Evolutionary conservation across 2,329 filamentous ascomycete genomes (phyloP).

Genomic region (Epichloe gansuensis): DNA sequence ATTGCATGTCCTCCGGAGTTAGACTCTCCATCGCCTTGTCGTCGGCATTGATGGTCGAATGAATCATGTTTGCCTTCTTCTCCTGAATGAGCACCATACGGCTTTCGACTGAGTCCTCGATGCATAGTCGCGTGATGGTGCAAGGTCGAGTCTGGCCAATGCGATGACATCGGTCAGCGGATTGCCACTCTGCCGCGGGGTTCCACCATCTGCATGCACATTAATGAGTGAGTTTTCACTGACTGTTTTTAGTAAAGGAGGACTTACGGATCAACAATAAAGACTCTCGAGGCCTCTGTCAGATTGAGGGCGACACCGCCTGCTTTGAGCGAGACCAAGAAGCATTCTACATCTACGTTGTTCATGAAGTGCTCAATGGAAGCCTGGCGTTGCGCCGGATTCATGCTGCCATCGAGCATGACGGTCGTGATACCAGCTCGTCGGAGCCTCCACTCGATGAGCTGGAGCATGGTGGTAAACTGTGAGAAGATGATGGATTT

Average conservation of each 20-base stretch:
- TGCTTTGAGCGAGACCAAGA: constrained; percentile 89
- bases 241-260: background rate
- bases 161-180: constrained; percentile 82
- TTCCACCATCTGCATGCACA: constrained; percentile 71
- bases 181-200: constrained; percentile 99
- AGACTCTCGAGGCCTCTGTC: constrained; percentile 87
- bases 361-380: constrained; percentile 96
- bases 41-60: constrained; percentile 90
- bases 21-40: constrained; percentile 82
- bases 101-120: constrained; percentile 93
- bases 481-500: constrained; percentile 98
- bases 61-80: constrained; percentile 98
- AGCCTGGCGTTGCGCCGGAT: constrained; percentile 78
- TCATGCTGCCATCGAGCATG: constrained; percentile 97
- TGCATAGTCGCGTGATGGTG: constrained; percentile 85
- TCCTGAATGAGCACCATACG: constrained; percentile 93
- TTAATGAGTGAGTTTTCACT: constrained; percentile 11
- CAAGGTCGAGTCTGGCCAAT: constrained; percentile 92
- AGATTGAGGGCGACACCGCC: constrained; percentile 91
- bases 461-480: constrained; percentile 92
- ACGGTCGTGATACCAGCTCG: constrained; percentile 96
- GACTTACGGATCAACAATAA: constrained; percentile 88
- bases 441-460: constrained; percentile 92
- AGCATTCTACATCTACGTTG: constrained; percentile 86
- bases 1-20: constrained; percentile 85